Evolutionary conservation across 2,329 filamentous ascomycete species (phyloP).

Genomic region (Colletotrichum karsti): DNA sequence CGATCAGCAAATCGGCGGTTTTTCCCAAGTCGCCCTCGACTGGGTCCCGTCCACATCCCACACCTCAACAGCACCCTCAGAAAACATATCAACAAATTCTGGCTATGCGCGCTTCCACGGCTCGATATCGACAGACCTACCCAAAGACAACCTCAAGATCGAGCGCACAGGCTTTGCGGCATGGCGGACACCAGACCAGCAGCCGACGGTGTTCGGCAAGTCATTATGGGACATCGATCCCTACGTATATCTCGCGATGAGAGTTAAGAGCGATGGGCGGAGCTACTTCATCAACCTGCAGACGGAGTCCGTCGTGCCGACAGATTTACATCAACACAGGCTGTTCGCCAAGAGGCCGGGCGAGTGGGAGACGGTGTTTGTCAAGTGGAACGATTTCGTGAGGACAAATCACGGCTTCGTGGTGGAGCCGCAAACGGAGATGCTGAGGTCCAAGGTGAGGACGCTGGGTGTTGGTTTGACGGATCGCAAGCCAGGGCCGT

Average conservation of each 20-base stretch:
- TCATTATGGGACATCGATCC: constrained; percentile 89
- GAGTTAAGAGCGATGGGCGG: constrained; percentile 89
- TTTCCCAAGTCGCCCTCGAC: constrained; percentile 78
- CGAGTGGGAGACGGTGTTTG: constrained; percentile 94
- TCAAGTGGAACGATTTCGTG: constrained; percentile 93
- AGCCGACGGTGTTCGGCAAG: constrained; percentile 84
- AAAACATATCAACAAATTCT: constrained; percentile 28
- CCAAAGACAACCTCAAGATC: constrained; percentile 75
- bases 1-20: constrained; percentile 87
- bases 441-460: constrained; percentile 85
- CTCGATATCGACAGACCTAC: constrained; percentile 85
- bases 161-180: constrained; percentile 88
- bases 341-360: constrained; percentile 81
- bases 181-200: constrained; percentile 83
- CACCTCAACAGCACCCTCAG: constrained; percentile 26
- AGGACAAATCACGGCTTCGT: constrained; percentile 92
- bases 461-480: constrained; percentile 90
- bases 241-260: constrained; percentile 86
- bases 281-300: constrained; percentile 96
- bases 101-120: constrained; percentile 85
- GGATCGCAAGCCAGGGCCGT: constrained; percentile 87
- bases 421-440: constrained; percentile 90
- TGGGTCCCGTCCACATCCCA: constrained; percentile 52
- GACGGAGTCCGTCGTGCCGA: constrained; percentile 90
- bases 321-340: constrained; percentile 95